Evolutionary conservation across 164 flowering plant species (phyloP).

Genomic region (Malania oleifera): DNA sequence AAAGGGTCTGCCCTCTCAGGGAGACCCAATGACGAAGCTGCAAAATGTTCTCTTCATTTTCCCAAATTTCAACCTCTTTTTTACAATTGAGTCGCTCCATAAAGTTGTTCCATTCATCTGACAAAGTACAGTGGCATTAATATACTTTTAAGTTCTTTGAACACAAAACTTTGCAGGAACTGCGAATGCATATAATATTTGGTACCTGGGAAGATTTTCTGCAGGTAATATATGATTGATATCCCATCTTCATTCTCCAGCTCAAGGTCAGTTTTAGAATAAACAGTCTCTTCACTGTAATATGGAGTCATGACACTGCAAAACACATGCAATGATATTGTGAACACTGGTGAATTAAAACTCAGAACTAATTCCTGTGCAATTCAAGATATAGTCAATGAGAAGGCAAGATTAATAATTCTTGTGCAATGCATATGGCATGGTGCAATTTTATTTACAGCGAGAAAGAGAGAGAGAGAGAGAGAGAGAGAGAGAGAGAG

Average conservation of each 20-base stretch:
- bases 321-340: neutral
- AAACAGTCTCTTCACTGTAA: conserved; percentile 93
- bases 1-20: conserved; percentile 67
- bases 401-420: no score
- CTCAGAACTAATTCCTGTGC: no score
- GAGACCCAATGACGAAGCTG: conserved; percentile 77
- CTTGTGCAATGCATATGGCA: no score
- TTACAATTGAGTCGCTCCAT: conserved; percentile 79
- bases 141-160: neutral
- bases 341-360: conserved; percentile 1
- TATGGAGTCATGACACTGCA: conserved; percentile 96
- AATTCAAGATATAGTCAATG: no score
- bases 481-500: no score
- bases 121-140: conserved; percentile 7
- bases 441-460: no score
- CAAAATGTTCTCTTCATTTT: conserved; percentile 73
- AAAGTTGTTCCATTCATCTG: conserved; percentile 97
- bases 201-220: conserved; percentile 84
- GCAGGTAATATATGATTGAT: conserved; percentile 82
- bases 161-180: neutral
- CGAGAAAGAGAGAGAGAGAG: no score
- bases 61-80: conserved; percentile 58
- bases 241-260: conserved; percentile 95
- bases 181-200: neutral
- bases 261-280: conserved; percentile 78